Evolutionary conservation across 768 basidiomycete species (phyloP).

Genomic region (Cystofilobasidium macerans): DNA sequence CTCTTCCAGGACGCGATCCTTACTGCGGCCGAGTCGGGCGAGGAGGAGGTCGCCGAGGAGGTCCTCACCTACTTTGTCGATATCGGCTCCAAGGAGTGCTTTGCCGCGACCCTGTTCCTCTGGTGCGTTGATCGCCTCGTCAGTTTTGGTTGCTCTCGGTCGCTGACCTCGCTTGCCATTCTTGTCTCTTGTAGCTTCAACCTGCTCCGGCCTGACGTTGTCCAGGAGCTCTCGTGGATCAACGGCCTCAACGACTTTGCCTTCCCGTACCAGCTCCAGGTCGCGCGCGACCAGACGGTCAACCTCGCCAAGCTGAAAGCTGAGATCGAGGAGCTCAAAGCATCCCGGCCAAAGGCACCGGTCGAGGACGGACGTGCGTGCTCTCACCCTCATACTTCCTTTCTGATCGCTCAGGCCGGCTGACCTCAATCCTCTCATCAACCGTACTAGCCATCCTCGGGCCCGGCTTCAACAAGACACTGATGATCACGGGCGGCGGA

Average conservation of each 20-base stretch:
- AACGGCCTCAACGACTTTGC: constrained; percentile 92
- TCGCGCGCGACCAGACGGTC: constrained; percentile 49
- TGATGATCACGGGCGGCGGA: constrained; percentile 21
- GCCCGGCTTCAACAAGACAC: constrained; percentile 21
- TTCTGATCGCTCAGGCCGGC: not conserved
- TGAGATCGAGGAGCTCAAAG: constrained; percentile 25
- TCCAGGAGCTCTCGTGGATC: constrained; percentile 93
- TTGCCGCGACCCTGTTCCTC: constrained; percentile 47
- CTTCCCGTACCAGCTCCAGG: constrained; percentile 91
- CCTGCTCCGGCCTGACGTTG: constrained; percentile 79
- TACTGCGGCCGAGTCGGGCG: constrained; percentile 73
- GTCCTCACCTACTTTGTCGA: constrained; percentile 91
- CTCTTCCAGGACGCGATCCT: constrained; percentile 93
- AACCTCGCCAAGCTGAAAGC: constrained; percentile 29
- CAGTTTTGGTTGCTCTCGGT: constrained; percentile 54
- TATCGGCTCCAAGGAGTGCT: constrained; percentile 98
- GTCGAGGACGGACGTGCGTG: constrained; percentile 26
- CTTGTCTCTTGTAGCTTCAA: constrained; percentile 78
- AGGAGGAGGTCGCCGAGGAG: constrained; percentile 87
- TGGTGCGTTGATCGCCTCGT: constrained; percentile 15
- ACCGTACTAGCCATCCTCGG: constrained; percentile 15
- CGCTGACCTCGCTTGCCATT: not conserved
- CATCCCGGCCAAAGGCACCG: constrained; percentile 17
- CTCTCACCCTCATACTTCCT: not conserved
- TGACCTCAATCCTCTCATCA: not conserved